Evolutionary conservation across 2,329 filamentous ascomycete genomes (phyloP).

Genomic region (Malbranchea zuffiana): DNA sequence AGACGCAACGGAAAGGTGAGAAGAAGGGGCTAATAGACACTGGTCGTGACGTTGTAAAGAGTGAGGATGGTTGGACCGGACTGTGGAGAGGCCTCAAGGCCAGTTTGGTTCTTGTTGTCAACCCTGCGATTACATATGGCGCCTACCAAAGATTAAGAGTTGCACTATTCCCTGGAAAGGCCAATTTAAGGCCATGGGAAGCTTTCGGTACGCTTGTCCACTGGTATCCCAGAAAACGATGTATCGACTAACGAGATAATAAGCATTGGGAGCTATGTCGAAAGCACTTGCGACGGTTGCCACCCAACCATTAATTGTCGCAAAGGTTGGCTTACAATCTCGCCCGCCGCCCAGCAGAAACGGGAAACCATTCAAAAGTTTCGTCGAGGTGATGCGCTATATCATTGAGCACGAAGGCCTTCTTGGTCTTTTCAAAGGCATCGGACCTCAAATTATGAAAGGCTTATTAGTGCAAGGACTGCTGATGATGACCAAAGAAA

Average conservation of each 20-base stretch:
- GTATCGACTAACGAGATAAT: slow-evolving; percentile 9
- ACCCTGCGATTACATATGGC: slow-evolving; percentile 95
- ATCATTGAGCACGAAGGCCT: slow-evolving; percentile 81
- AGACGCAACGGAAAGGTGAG: slow-evolving; percentile 76
- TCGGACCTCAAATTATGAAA: slow-evolving; percentile 86
- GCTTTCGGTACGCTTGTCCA: slow-evolving; percentile 64
- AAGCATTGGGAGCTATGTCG: slow-evolving; percentile 83
- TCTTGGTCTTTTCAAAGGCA: slow-evolving; percentile 87
- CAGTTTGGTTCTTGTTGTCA: slow-evolving; percentile 87
- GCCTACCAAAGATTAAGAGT: slow-evolving; percentile 84
- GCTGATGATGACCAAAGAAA: slow-evolving; percentile 98
- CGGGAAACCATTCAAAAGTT: slow-evolving; percentile 87
- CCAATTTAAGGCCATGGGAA: slow-evolving; percentile 67
- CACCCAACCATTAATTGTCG: slow-evolving; percentile 92
- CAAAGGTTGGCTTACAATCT: slow-evolving; percentile 92
- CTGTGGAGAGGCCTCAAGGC: slow-evolving; percentile 94
- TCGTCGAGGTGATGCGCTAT: slow-evolving; percentile 88
- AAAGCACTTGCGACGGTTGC: slow-evolving; percentile 84
- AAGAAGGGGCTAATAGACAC: slow-evolving; percentile 80
- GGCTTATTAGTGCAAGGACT: slow-evolving; percentile 88
- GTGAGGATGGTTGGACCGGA: slow-evolving; percentile 78
- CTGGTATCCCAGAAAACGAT: slow-evolving; percentile 9
- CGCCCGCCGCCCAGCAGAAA: slow-evolving; percentile 73
- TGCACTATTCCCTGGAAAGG: slow-evolving; percentile 64
- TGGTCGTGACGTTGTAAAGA: slow-evolving; percentile 75